Base-by-base conservation (phyloP, 202 grass and related monocot species). In the Digitaria exilis region DNA sequence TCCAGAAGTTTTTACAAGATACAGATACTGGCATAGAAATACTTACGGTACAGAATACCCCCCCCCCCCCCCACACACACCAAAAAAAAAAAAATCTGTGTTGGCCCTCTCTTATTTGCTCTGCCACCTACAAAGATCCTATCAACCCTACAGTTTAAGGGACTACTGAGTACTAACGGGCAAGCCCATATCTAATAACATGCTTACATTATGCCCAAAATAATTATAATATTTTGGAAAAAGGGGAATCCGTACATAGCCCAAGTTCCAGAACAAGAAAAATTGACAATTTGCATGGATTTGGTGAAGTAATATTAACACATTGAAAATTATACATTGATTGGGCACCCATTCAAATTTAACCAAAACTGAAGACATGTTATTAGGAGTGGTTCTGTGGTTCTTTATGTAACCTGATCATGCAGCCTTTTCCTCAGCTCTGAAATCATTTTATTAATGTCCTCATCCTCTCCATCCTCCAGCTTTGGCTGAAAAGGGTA, bases 401-500 rank as follows among this genome's bases (percentile, higher is more conserved):
- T 57, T 65, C 34, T 65, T 75, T 15, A 41, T 48, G 56, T 44
- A 84, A 94, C 94, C 94, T 92, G 87, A 69, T 94, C 86, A 59
- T 81, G 73, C 68, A 94, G 89, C 73, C 84, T 79, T 67, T 90
- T 94, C 78, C 89, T 84, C 69, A 94, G 50, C 37, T 90, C 85
- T 52, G 78, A 92, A 80, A 93, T 91, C 80, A 75, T 86, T 82
- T 80, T 92, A 86, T 90, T 82, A 58, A 94, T 89, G 68, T 51
- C 73, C 48, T 81, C 87, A 1, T 82, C 66, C 60, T 87, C 89
- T 77, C 86, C 81, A 0, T 94, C 89, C 65, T 84, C 90, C 39
- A 94, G 81, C 75, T 90, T 91, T 75, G 91, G 86, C 94, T 97
- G 83, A 73, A 94, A 85, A 79, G 45, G 45, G 49, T n/a, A 41